phyloP scores from a whole-genome alignment of 2,329 filamentous ascomycete genomes.

The Clonostachys byssicola region DNA sequence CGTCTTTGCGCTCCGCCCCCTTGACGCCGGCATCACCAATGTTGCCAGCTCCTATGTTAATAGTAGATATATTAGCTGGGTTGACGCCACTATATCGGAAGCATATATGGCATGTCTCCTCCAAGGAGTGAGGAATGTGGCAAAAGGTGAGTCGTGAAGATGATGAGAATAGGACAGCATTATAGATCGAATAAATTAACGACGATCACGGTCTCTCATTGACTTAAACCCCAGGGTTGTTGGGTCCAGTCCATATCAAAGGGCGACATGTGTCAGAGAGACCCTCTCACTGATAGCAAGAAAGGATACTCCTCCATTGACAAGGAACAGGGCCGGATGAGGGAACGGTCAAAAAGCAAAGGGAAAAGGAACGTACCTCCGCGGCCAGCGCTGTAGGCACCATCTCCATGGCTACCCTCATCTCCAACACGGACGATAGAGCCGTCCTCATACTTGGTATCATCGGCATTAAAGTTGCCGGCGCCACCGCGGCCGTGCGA shows the following conservation, averaged over 20 bases:
- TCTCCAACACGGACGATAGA: constrained; percentile 53
- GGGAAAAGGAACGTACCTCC: constrained; percentile 38
- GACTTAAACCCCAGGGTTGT: no score
- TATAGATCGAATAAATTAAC: not conserved
- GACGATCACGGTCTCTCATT: not conserved
- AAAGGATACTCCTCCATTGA: not conserved
- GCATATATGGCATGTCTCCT: not conserved
- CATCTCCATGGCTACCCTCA: constrained; percentile 52
- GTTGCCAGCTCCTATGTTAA: constrained; percentile 47
- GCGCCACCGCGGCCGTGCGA: constrained; percentile 59
- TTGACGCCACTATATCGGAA: no score
- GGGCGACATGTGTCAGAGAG: not conserved
- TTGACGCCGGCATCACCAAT: constrained; percentile 44
- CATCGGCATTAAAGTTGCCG: constrained; percentile 56
- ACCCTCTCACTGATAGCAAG: not conserved
- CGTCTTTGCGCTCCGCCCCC: constrained; percentile 37
- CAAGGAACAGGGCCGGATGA: not conserved
- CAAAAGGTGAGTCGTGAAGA: not conserved
- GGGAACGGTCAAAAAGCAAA: not conserved
- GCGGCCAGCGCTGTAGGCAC: constrained; percentile 54
- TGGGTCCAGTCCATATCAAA: not conserved
- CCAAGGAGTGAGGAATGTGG: not conserved
- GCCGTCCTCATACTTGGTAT: constrained; percentile 57
- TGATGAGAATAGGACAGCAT: no score
- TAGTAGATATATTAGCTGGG: not conserved